These are phyloP conservation scores for Suaeda aralocaspica DNA, from an alignment of 148 eudicot species.

Conservation along the genomic window DNA sequence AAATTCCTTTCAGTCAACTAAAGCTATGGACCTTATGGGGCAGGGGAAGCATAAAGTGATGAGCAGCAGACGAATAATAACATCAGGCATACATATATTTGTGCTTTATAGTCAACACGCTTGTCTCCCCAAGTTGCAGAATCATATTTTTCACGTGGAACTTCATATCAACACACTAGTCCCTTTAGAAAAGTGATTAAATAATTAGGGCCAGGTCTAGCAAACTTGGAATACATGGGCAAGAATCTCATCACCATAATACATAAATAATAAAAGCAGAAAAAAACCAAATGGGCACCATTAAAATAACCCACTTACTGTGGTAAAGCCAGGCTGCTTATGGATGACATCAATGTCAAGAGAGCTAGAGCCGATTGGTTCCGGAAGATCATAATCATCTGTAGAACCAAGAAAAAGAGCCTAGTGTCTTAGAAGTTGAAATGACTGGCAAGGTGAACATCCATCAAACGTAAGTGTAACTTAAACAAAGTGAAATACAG, in stretches of 20 bases:
- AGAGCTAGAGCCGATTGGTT: slow-evolving; percentile 26
- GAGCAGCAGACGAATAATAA: too few relatives aligned
- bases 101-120: neutral
- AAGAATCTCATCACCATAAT: neutral
- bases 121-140: too few relatives aligned
- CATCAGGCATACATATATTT: too few relatives aligned
- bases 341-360: slow-evolving; percentile 34
- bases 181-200: neutral
- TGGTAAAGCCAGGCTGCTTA: slow-evolving; percentile 34
- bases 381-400: slow-evolving; percentile 38
- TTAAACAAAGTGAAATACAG: neutral
- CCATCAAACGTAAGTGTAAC: neutral
- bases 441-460: slow-evolving; percentile 4
- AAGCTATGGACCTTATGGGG: too few relatives aligned
- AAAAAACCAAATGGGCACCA: neutral
- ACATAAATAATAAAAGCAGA: neutral
- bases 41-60: too few relatives aligned
- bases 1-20: too few relatives aligned
- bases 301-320: slow-evolving; percentile 35
- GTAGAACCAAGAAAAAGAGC: slow-evolving; percentile 18
- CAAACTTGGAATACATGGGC: slow-evolving; percentile 1
- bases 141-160: too few relatives aligned
- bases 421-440: slow-evolving; percentile 4
- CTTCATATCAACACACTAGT: too few relatives aligned
- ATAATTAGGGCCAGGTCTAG: neutral